These are phyloP conservation scores for Rhododendron griersonianum DNA, from an alignment of 148 eudicot genomes.

Conservation along the genomic window DNA sequence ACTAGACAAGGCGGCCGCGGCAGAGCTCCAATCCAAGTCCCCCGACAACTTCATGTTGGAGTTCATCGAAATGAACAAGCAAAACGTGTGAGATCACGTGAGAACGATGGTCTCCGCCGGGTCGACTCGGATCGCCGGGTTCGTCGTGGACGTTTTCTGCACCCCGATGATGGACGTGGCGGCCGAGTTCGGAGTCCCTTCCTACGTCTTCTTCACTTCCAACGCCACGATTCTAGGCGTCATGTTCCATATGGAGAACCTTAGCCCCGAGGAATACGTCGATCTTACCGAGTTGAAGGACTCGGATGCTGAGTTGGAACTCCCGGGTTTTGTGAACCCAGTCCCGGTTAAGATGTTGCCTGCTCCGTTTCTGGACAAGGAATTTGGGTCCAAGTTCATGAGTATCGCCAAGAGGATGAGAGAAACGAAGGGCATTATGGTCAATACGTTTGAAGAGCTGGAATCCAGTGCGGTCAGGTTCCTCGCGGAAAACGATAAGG, in stretches of 20 bases:
- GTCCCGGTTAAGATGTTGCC: constrained; percentile 27
- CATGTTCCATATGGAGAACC: constrained; percentile 16
- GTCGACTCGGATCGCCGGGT: constrained; percentile 15
- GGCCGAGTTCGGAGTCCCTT: constrained; percentile 22
- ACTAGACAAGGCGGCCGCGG: not conserved
- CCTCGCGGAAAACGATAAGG: not conserved
- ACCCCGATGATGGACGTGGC: constrained; percentile 34
- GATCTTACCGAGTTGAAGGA: constrained; percentile 12
- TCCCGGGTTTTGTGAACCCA: constrained; percentile 28
- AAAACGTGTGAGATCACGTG: constrained; percentile 13
- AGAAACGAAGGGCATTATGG: constrained; percentile 27
- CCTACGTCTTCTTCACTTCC: constrained; percentile 32
- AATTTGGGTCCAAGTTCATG: not conserved
- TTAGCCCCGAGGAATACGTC: constrained; percentile 10
- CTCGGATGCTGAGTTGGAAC: constrained; percentile 3
- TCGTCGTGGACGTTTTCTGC: constrained; percentile 35
- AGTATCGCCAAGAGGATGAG: constrained; percentile 3
- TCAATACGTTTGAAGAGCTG: constrained; percentile 33
- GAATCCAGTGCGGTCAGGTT: constrained; percentile 10
- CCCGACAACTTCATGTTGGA: not conserved
- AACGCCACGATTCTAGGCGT: constrained; percentile 21
- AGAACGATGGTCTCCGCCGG: not conserved
- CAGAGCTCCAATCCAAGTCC: not conserved
- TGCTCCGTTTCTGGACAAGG: not conserved
- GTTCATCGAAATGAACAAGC: constrained; percentile 14